These are phyloP conservation scores for Ganoderma boninense DNA, from an alignment of 1,284 basidiomycete genomes.

Conservation along the genomic window DNA sequence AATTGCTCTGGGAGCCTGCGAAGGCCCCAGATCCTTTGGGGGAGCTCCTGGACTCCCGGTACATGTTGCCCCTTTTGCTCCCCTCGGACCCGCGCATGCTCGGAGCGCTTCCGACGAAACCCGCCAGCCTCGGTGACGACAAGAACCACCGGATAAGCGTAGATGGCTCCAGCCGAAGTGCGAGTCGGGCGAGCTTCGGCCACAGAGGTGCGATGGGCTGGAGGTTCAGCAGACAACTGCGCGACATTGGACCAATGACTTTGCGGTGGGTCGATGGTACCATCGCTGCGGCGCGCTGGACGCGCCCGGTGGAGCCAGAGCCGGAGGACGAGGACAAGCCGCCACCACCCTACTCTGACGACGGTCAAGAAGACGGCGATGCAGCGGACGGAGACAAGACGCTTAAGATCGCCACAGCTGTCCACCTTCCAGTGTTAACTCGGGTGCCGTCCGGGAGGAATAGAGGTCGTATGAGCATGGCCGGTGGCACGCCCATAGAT, in stretches of 20 bases:
- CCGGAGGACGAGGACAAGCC: slow-evolving; percentile 46
- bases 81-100: slow-evolving; percentile 83
- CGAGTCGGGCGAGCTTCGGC: slow-evolving; percentile 46
- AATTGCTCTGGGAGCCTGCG: slow-evolving; percentile 78
- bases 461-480: slow-evolving; percentile 61
- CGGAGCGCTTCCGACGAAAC: slow-evolving; percentile 69
- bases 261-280: slow-evolving; percentile 76
- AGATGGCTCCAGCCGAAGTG: slow-evolving; percentile 49
- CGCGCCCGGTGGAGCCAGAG: slow-evolving; percentile 44
- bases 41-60: slow-evolving; percentile 88
- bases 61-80: slow-evolving; percentile 91
- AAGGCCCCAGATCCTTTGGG: slow-evolving; percentile 83
- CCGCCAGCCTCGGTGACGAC: slow-evolving; percentile 47
- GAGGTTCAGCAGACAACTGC: slow-evolving; percentile 64
- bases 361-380: slow-evolving; percentile 33
- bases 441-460: slow-evolving; percentile 66
- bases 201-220: slow-evolving; percentile 60
- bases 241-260: slow-evolving; percentile 64
- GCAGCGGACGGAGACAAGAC: slow-evolving; percentile 34
- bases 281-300: slow-evolving; percentile 55
- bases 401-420: slow-evolving; percentile 43
- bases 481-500: slow-evolving; percentile 34
- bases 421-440: slow-evolving; percentile 67
- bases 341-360: slow-evolving; percentile 39
- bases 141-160: slow-evolving; percentile 42